Base-by-base conservation (phyloP, 345 rosid species). In the Lagerstroemia speciosa region DNA sequence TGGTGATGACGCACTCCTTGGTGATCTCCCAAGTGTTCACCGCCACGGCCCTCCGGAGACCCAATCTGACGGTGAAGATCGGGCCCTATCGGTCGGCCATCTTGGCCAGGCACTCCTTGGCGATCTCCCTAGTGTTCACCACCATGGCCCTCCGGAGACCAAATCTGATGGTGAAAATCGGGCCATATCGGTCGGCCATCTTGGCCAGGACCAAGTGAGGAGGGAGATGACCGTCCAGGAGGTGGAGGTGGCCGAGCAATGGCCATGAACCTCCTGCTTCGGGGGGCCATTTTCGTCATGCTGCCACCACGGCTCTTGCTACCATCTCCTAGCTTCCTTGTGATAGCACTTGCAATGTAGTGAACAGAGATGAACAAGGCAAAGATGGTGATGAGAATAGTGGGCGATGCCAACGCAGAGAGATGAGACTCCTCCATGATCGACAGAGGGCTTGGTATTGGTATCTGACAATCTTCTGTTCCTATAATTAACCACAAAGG, bases 51-150 rank as follows among this genome's bases (percentile, higher is more conserved):
- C 50, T 52, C 38, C 38, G 38, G 38, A 36, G 8, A 82, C 0
- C 80, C 24, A 80, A 20, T 64, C 70, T 69, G 70, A 83, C 29
- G 24, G 77, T 78, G 72, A 83, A 83, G 52, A 80, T 69, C 2
- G 75, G 70, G 26, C 83, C 83, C 41, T 34, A 29, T 20, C 72
- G 75, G 70, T 79, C 78, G 0, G 77, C 82, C 83, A 82, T 64
- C 36, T 73, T 76, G 26, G 71, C 71, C 22, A 81, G 71, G 37
- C 82, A 81, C 40, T 76, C 78, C 48, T 73, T 71, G 3, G 75
- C 78, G 0, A 53, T 31, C 55, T 79, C 78, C 83, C 70, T 73
- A 32, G 38, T 64, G 60, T 71, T 82, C 3, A 75, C 80, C 0
- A 81, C 74, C 27, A 81, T 6, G 2, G 82, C 45, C n/a, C 50